Evolutionary conservation across 768 basidiomycete species (phyloP).

Genomic region (Cyclocybe cylindracea): DNA sequence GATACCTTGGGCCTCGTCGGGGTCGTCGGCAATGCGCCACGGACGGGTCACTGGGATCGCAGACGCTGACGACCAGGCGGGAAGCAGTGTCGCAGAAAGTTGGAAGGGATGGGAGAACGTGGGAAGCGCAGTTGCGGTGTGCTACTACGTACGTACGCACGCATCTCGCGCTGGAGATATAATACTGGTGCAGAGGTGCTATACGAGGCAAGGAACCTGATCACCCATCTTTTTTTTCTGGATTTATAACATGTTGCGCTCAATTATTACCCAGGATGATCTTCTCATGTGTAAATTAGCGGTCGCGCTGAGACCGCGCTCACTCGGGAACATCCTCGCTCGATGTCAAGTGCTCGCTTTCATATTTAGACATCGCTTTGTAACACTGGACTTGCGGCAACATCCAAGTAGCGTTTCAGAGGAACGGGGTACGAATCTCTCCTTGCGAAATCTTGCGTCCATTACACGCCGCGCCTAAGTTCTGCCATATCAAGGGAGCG

Average conservation of each 20-base stretch:
- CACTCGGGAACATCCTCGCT: conserved; percentile 14
- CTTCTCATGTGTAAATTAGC: conserved; percentile 66
- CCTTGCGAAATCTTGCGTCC: conserved; percentile 76
- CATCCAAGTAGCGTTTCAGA: conserved; percentile 47
- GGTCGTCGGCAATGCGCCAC: conserved; percentile 33
- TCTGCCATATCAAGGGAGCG: conserved; percentile 58
- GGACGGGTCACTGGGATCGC: conserved; percentile 9
- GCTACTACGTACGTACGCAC: conserved; percentile 60
- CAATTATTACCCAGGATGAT: conserved; percentile 82
- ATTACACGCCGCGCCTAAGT: conserved; percentile 79
- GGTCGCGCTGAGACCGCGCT: background rate
- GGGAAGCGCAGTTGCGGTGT: conserved; percentile 77
- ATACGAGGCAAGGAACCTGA: too few species aligned
- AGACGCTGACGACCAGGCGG: conserved; percentile 22
- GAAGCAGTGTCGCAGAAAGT: conserved; percentile 27
- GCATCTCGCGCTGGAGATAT: background rate
- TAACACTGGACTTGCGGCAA: conserved; percentile 88
- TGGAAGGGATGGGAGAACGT: conserved; percentile 50
- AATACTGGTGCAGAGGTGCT: too few species aligned
- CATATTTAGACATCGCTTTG: conserved; percentile 55
- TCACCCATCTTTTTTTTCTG: background rate
- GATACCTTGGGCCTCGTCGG: conserved; percentile 66
- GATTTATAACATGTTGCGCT: conserved; percentile 58
- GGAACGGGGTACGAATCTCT: conserved; percentile 67
- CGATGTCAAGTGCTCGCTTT: conserved; percentile 1